These are phyloP conservation scores for Sophora flavescens DNA, from an alignment of 306 rosid genomes.

Conservation along the genomic window DNA sequence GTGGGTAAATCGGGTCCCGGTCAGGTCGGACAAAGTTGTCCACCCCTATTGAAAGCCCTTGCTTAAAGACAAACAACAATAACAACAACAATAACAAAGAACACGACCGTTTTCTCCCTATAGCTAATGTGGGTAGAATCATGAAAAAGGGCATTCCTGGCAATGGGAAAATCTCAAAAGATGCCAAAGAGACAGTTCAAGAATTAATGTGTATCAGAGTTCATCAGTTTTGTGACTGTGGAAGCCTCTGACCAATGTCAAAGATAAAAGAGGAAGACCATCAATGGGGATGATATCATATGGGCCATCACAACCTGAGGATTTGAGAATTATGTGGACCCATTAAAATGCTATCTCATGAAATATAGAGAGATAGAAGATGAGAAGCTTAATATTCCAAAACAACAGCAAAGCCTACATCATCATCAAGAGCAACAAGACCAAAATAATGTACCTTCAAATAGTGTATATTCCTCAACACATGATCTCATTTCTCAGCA, in stretches of 20 bases:
- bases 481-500: slow-evolving; percentile 49
- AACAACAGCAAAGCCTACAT: slow-evolving; percentile 51
- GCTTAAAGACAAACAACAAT: slow-evolving; percentile 41
- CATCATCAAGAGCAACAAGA: slow-evolving; percentile 44
- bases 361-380: slow-evolving; percentile 72
- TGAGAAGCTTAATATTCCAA: slow-evolving; percentile 65
- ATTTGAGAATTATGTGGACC: slow-evolving; percentile 66
- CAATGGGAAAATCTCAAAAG: slow-evolving; percentile 73
- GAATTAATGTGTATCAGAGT: slow-evolving; percentile 77
- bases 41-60: slow-evolving; percentile 60
- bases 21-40: too few species aligned
- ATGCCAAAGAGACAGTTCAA: slow-evolving; percentile 72
- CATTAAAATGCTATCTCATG: slow-evolving; percentile 60
- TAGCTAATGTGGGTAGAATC: slow-evolving; percentile 75
- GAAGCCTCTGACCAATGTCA: slow-evolving; percentile 77
- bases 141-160: slow-evolving; percentile 68
- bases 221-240: slow-evolving; percentile 71
- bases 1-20: too few species aligned
- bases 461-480: slow-evolving; percentile 53
- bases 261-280: slow-evolving; percentile 67
- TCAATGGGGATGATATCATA: slow-evolving; percentile 70
- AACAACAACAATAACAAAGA: too few species aligned
- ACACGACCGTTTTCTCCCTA: slow-evolving; percentile 77
- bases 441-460: slow-evolving; percentile 38
- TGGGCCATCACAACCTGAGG: slow-evolving; percentile 74